These are phyloP conservation scores for Westerdykella ornata DNA, from an alignment of 2,329 filamentous ascomycete species.

Conservation along the genomic window DNA sequence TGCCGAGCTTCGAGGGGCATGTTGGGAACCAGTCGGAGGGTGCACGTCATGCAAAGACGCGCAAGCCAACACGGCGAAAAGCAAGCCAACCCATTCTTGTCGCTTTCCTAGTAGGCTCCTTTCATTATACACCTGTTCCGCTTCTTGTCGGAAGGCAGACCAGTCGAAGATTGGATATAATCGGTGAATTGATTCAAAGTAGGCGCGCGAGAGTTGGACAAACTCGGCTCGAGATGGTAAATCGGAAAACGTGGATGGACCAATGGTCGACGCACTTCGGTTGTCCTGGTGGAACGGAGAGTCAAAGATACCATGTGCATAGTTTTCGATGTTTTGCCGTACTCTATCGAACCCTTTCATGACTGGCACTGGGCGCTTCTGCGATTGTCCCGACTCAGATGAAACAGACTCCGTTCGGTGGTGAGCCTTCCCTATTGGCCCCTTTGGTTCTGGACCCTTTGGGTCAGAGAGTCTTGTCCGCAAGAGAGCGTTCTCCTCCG, in stretches of 20 bases:
- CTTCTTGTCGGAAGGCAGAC: constrained; percentile 70
- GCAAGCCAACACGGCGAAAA: constrained; percentile 77
- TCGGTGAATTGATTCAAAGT: constrained; percentile 68
- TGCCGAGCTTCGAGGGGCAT: constrained; percentile 52
- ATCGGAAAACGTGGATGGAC: constrained; percentile 49
- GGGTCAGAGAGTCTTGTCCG: constrained; percentile 56
- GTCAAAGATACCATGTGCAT: constrained; percentile 74
- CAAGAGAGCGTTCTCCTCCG: constrained; percentile 70
- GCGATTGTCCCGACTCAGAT: constrained; percentile 11
- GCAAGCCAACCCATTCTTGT: constrained; percentile 67
- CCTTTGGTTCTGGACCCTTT: constrained; percentile 41
- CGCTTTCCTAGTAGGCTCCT: constrained; percentile 56
- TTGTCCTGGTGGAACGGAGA: constrained; percentile 60
- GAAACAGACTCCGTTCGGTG: constrained; percentile 24
- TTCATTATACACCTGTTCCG: constrained; percentile 67
- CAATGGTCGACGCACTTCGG: constrained; percentile 39
- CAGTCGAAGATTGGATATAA: constrained; percentile 84
- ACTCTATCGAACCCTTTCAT: constrained; percentile 66
- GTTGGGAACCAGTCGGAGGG: constrained; percentile 48
- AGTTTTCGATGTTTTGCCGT: constrained; percentile 63
- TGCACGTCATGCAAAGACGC: constrained; percentile 67
- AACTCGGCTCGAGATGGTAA: constrained; percentile 64
- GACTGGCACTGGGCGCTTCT: constrained; percentile 54
- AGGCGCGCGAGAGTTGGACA: constrained; percentile 68
- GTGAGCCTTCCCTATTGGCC: constrained; percentile 40